A percentile compares a stretch with the other conserved stretches of the same genome.
Evolutionary conservation across 495 filamentous ascomycete genomes (phyloP).

Genomic region (Xylaria flabelliformis): DNA sequence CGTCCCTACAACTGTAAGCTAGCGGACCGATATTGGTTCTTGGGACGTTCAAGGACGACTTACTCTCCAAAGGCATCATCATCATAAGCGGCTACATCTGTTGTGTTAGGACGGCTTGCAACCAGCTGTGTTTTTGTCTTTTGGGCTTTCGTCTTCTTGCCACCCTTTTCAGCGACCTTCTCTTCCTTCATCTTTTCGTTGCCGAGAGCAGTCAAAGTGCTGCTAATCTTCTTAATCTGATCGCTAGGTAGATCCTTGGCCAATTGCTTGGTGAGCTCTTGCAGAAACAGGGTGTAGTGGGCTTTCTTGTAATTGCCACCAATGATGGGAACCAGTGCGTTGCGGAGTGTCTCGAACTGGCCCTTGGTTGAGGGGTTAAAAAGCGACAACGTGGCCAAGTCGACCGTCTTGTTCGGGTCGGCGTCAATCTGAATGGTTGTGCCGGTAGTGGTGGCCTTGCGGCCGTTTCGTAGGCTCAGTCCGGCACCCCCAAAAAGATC

Average conservation of each 20-base stretch:
- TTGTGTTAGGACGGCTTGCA: constrained; percentile 68
- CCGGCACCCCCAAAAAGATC: constrained; percentile 87
- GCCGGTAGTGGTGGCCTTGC: constrained; percentile 59
- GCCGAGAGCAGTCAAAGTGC: constrained; percentile 78
- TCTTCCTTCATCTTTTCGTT: constrained; percentile 99
- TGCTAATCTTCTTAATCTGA: constrained; percentile 94
- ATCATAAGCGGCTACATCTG: constrained; percentile 77
- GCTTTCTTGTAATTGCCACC: constrained; percentile 79
- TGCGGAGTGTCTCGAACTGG: constrained; percentile 78
- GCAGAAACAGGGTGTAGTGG: constrained; percentile 85
- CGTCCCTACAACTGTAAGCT: constrained; percentile 46
- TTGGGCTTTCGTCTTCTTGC: constrained; percentile 93
- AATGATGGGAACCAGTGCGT: constrained; percentile 77
- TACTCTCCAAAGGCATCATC: constrained; percentile 78
- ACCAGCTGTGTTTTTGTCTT: constrained; percentile 90
- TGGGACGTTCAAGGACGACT: constrained; percentile 54
- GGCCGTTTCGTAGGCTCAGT: constrained; percentile 65
- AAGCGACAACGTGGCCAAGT: constrained; percentile 77
- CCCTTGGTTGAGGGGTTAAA: constrained; percentile 90
- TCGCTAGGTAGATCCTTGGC: constrained; percentile 86
- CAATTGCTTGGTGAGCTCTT: constrained; percentile 87
- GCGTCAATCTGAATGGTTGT: constrained; percentile 72
- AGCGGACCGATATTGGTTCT: constrained; percentile 18
- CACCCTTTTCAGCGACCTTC: constrained; percentile 90
- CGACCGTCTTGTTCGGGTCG: constrained; percentile 77